A percentile compares a stretch with the other conserved stretches of the same genome.
These are phyloP conservation scores for Colletotrichum truncatum DNA, from an alignment of 2,329 filamentous ascomycete genomes.

Conservation along the genomic window DNA sequence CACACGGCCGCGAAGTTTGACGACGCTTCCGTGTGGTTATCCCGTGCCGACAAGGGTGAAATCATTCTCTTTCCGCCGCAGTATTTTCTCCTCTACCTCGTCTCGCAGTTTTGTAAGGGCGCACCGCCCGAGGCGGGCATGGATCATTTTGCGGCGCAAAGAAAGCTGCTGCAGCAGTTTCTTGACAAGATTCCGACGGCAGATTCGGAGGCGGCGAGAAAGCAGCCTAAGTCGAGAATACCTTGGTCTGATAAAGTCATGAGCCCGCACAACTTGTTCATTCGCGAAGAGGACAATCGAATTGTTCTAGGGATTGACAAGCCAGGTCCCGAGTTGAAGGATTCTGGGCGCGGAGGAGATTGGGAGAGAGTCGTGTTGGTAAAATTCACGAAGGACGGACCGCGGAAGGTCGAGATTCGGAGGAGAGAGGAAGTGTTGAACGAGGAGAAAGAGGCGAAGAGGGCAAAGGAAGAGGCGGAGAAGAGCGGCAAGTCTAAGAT, in stretches of 20 bases:
- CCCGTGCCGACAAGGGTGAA: conserved; percentile 67
- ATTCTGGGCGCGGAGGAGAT: conserved; percentile 61
- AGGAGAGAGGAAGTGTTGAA: conserved; percentile 57
- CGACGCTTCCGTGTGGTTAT: conserved; percentile 74
- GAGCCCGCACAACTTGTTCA: conserved; percentile 58
- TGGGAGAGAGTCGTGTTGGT: conserved; percentile 67
- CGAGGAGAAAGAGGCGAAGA: conserved; percentile 50
- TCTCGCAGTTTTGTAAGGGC: conserved; percentile 61
- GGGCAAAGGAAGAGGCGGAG: conserved; percentile 19
- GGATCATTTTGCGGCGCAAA: conserved; percentile 55
- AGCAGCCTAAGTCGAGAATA: conserved; percentile 54
- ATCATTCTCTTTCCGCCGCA: conserved; percentile 94
- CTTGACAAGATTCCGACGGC: conserved; percentile 54
- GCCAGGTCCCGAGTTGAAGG: conserved; percentile 64
- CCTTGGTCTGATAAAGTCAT: conserved; percentile 71
- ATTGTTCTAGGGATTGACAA: conserved; percentile 65
- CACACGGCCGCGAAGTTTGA: conserved; percentile 83
- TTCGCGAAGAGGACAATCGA: conserved; percentile 54
- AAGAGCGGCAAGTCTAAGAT: conserved; percentile 12
- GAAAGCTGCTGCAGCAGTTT: conserved; percentile 63
- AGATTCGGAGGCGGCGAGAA: conserved; percentile 46
- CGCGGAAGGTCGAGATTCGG: conserved; percentile 62
- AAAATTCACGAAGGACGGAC: conserved; percentile 59
- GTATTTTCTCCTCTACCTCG: conserved; percentile 74
- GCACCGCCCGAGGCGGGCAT: conserved; percentile 36